These are phyloP conservation scores for Claviceps capensis DNA, from an alignment of 2,329 filamentous ascomycete genomes.

Conservation along the genomic window DNA sequence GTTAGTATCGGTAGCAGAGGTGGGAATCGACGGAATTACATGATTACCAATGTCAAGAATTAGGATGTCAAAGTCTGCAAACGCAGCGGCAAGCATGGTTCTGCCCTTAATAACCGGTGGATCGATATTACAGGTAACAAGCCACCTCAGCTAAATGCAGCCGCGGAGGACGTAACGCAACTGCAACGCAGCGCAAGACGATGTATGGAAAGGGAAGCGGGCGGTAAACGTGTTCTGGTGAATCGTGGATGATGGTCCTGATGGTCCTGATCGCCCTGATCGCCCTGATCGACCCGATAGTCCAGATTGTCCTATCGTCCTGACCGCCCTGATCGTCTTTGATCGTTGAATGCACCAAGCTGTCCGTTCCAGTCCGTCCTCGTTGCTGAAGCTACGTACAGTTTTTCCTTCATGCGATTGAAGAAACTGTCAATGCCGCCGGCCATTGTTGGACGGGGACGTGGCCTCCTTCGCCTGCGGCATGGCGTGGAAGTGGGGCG, in stretches of 20 bases:
- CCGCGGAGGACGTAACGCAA: too few relatives aligned
- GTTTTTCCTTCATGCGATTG: background rate
- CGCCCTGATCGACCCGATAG: background rate
- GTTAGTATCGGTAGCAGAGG: conserved; percentile 1
- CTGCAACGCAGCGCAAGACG: background rate
- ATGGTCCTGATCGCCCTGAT: background rate
- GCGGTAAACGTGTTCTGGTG: background rate
- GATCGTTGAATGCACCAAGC: background rate
- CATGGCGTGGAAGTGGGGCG: conserved; percentile 1
- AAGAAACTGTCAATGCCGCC: background rate
- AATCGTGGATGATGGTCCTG: background rate
- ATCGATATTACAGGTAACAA: too few relatives aligned
- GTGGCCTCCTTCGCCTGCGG: background rate
- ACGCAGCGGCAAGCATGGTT: conserved; percentile 7
- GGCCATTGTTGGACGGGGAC: background rate
- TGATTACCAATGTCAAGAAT: conserved; percentile 24
- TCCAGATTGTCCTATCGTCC: background rate
- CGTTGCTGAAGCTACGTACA: background rate
- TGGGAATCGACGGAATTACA: conserved; percentile 4
- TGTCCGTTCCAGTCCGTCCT: background rate
- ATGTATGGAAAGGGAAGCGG: background rate
- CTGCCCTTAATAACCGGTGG: background rate
- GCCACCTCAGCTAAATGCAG: too few relatives aligned
- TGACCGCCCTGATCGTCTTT: background rate
- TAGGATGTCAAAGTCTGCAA: conserved; percentile 18